These are phyloP conservation scores for Trichoderma sp. DNA, from an alignment of 2,329 filamentous ascomycete species.

Conservation along the genomic window DNA sequence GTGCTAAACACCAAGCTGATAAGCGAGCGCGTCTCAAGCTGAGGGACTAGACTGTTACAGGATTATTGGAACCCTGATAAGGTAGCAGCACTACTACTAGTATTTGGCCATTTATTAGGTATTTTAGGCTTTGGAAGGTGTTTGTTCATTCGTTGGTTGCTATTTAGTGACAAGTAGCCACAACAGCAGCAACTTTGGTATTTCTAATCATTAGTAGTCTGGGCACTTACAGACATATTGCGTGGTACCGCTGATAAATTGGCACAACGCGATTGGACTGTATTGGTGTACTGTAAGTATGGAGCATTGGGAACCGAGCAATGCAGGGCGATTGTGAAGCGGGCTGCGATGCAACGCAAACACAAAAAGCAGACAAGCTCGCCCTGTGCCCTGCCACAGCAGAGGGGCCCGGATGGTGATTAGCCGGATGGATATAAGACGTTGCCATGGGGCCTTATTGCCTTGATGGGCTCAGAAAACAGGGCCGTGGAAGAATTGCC, in stretches of 20 bases:
- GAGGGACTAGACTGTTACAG: not conserved
- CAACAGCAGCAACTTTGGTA: too few species aligned
- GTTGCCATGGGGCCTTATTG: too few species aligned
- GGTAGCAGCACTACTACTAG: not conserved
- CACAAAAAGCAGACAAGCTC: not conserved
- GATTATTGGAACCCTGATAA: not conserved
- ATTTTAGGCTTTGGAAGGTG: not conserved
- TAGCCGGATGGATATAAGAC: not conserved
- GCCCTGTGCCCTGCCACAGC: not conserved
- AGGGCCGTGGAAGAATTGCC: not conserved
- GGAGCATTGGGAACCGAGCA: not conserved
- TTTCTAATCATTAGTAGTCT: not conserved
- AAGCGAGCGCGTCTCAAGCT: not conserved
- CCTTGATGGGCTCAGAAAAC: constrained; percentile 7
- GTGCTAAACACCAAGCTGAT: not conserved
- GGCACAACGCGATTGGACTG: not conserved
- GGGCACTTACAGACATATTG: not conserved
- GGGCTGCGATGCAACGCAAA: not conserved
- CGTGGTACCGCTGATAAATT: not conserved
- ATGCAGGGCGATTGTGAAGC: not conserved
- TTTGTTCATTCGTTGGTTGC: not conserved
- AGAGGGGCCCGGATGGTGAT: not conserved
- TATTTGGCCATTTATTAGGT: not conserved
- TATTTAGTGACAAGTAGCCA: not conserved
- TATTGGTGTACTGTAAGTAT: too few species aligned